Evolutionary conservation across 371 early-diverging fungal species (phyloP).

Genomic region (Funneliformis caledonium): DNA sequence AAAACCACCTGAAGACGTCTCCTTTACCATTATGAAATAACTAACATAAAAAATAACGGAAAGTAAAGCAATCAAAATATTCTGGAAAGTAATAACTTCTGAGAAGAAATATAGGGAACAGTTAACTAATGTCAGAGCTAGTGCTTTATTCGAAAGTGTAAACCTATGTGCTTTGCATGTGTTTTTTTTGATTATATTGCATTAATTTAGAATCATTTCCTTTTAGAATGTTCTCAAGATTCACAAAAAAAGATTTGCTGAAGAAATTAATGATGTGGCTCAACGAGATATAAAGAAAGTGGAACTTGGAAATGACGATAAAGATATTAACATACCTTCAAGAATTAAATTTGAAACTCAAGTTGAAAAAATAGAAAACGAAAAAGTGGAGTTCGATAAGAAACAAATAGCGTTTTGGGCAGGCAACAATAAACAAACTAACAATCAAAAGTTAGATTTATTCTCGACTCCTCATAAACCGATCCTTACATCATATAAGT

Average conservation of each 20-base stretch:
- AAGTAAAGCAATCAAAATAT: slow-evolving; percentile 31
- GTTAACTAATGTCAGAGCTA: slow-evolving; percentile 19
- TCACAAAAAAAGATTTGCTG: slow-evolving; percentile 13
- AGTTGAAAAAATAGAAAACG: slow-evolving; percentile 3
- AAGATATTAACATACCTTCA: slow-evolving; percentile 8
- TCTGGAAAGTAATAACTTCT: slow-evolving; percentile 24
- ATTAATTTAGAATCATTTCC: slow-evolving; percentile 31
- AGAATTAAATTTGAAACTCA: slow-evolving; percentile 27
- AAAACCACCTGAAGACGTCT: slow-evolving; percentile 20
- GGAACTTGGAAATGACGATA: slow-evolving; percentile 22
- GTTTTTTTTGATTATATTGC: slow-evolving; percentile 8
- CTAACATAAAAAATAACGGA: slow-evolving; percentile 31
- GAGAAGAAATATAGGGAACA: slow-evolving; percentile 35
- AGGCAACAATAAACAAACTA: slow-evolving; percentile 12
- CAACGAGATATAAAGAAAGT: slow-evolving; percentile 32
- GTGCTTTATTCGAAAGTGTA: slow-evolving; percentile 34
- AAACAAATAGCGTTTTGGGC: slow-evolving; percentile 25
- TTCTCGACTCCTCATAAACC: slow-evolving; percentile 32
- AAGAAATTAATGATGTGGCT: slow-evolving; percentile 24
- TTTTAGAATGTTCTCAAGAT: slow-evolving; percentile 28
- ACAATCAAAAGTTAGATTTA: slow-evolving; percentile 22
- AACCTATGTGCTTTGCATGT: slow-evolving; percentile 16
- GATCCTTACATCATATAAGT: slow-evolving; percentile 31
- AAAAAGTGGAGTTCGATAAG: slow-evolving; percentile 7
- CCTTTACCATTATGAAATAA: slow-evolving; percentile 33